Conservation (phyloP, 441 rosid species). For the Adansonia rubrostipa region DNA sequence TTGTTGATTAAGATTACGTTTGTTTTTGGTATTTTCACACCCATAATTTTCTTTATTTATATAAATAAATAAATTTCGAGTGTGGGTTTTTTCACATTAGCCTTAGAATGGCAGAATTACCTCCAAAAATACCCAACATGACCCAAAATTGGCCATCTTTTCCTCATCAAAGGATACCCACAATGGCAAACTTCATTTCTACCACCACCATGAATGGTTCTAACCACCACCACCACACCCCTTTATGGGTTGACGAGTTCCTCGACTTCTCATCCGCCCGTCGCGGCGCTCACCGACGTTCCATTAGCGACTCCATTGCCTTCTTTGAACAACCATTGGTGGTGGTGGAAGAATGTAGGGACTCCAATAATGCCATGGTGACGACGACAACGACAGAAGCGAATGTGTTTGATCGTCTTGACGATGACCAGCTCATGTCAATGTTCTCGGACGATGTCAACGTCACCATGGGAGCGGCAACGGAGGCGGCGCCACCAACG, state of each 20-base stretch:
- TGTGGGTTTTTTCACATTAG: too few species aligned
- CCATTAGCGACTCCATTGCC: slow-evolving; percentile 49
- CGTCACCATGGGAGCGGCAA: slow-evolving; percentile 20
- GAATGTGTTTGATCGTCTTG: slow-evolving; percentile 45
- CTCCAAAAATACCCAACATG: slow-evolving; percentile 55
- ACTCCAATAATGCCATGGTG: slow-evolving; percentile 11
- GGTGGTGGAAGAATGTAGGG: slow-evolving; percentile 29
- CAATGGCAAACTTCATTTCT: slow-evolving; percentile 15
- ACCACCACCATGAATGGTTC: slow-evolving; percentile 9
- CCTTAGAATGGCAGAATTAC: slow-evolving; percentile 55
- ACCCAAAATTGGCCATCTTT: slow-evolving; percentile 51
- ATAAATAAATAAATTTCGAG: too few species aligned
- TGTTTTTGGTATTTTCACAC: too few species aligned
- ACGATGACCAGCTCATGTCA: slow-evolving; percentile 63
- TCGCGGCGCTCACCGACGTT: slow-evolving; percentile 47
- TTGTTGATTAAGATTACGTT: too few species aligned
- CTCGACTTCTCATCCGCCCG: slow-evolving; percentile 44
- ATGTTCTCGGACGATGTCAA: slow-evolving; percentile 57
- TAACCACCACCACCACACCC: not conserved
- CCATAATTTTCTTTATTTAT: too few species aligned
- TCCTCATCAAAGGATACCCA: slow-evolving; percentile 39
- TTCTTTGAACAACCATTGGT: slow-evolving; percentile 48
- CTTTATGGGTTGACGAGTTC: slow-evolving; percentile 48
- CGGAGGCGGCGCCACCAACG: slow-evolving; percentile 26
- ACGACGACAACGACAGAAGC: not conserved